Evolutionary conservation across 1,284 basidiomycete genomes (phyloP).

Genomic region (Pisolithus thermaeus): DNA sequence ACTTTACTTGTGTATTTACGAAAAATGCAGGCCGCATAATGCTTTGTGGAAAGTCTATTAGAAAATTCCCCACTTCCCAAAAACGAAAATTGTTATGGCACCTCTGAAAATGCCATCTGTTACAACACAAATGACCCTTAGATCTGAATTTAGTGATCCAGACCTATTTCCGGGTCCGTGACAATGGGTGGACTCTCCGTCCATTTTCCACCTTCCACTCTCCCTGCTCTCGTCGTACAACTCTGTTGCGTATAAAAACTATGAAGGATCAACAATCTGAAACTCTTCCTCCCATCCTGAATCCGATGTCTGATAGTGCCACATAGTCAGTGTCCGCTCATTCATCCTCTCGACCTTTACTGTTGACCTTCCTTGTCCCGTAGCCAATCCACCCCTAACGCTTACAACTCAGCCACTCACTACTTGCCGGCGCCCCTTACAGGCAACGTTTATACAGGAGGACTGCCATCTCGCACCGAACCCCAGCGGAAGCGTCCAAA

Average conservation of each 20-base stretch:
- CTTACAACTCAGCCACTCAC: slow-evolving; percentile 41
- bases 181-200: slow-evolving; percentile 41
- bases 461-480: slow-evolving; percentile 42
- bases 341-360: slow-evolving; percentile 7
- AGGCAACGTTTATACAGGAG: slow-evolving; percentile 41
- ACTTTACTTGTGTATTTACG: slow-evolving; percentile 10
- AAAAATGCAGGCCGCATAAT: slow-evolving; percentile 16
- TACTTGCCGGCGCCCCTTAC: slow-evolving; percentile 35
- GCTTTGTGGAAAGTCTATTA: slow-evolving; percentile 28
- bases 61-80: slow-evolving; percentile 34
- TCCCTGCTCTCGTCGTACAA: slow-evolving; percentile 26
- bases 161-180: slow-evolving; percentile 48
- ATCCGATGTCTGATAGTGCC: slow-evolving; percentile 52
- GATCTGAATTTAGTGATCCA: slow-evolving; percentile 62
- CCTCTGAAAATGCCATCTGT: slow-evolving; percentile 35
- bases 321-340: slow-evolving; percentile 46
- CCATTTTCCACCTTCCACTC: slow-evolving; percentile 38
- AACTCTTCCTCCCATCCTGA: slow-evolving; percentile 36
- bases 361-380: slow-evolving; percentile 14
- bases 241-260: slow-evolving; percentile 32
- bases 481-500: slow-evolving; percentile 71
- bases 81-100: slow-evolving; percentile 35
- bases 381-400: slow-evolving; percentile 30
- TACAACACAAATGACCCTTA: slow-evolving; percentile 41
- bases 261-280: slow-evolving; percentile 37